Evolutionary conservation across 108 stramenopile genomes (phyloP).

Genomic region (Nitzschia putrida): DNA sequence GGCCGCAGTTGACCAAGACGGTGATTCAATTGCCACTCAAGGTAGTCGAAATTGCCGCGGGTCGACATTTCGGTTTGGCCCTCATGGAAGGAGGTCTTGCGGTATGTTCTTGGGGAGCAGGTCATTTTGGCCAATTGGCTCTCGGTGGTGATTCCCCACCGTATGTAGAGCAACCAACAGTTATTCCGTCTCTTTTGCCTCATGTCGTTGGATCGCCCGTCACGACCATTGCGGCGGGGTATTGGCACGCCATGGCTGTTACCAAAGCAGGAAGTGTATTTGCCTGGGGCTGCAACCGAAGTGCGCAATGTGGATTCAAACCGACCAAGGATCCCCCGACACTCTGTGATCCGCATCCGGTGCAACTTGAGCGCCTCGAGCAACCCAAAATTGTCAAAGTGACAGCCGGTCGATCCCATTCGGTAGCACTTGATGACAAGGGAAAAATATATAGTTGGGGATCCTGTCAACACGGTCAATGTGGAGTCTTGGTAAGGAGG

Average conservation of each 20-base stretch:
- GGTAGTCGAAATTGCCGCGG: constrained; percentile 54
- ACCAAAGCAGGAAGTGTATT: constrained; percentile 59
- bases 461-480: constrained; percentile 69
- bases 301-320: constrained; percentile 63
- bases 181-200: constrained; percentile 69
- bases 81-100: constrained; percentile 61
- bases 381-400: constrained; percentile 52
- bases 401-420: constrained; percentile 66
- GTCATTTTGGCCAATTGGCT: constrained; percentile 88
- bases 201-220: constrained; percentile 63
- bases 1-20: constrained; percentile 22
- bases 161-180: constrained; percentile 47
- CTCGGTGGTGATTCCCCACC: constrained; percentile 50
- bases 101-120: constrained; percentile 80
- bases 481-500: constrained; percentile 48
- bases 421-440: constrained; percentile 58
- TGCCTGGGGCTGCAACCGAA: constrained; percentile 81
- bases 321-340: constrained; percentile 45
- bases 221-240: constrained; percentile 63
- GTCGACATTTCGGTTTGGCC: constrained; percentile 55
- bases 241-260: constrained; percentile 75
- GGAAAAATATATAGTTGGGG: constrained; percentile 85
- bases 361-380: constrained; percentile 9
- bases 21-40: constrained; percentile 39
- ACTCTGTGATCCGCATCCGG: constrained; percentile 27